Conservation (phyloP, 108 stramenopile genomes). For the Craspedostauros australis region DNA sequence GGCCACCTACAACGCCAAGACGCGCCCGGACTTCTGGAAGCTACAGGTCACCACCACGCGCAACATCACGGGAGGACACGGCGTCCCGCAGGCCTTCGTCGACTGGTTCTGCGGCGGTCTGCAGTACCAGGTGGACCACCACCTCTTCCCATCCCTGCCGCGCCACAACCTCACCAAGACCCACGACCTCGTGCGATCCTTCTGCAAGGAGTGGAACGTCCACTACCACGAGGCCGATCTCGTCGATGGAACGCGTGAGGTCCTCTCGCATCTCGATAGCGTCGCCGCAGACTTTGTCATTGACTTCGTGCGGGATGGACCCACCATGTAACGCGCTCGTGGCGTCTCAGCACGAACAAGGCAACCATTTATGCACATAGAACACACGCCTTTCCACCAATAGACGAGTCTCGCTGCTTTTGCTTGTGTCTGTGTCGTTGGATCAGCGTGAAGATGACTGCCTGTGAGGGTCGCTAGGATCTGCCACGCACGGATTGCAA, state of each 20-base stretch:
- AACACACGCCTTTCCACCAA: too few species aligned
- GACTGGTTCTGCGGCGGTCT: conserved; percentile 99
- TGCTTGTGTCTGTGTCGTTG: too few species aligned
- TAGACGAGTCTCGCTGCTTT: too few species aligned
- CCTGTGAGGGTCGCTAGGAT: too few species aligned
- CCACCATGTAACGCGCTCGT: conserved; percentile 94
- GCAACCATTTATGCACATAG: too few species aligned
- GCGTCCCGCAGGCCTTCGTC: conserved; percentile 90
- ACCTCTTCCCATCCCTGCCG: conserved; percentile 97
- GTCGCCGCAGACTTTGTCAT: conserved; percentile 76
- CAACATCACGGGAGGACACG: conserved; percentile 92
- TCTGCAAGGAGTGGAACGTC: conserved; percentile 97
- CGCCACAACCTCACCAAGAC: conserved; percentile 88
- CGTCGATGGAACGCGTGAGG: conserved; percentile 73
- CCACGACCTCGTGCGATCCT: conserved; percentile 84
- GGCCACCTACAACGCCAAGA: conserved; percentile 92
- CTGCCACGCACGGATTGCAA: too few species aligned
- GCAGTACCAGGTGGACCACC: conserved; percentile 99
- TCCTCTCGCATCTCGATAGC: conserved; percentile 62
- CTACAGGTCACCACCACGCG: conserved; percentile 98
- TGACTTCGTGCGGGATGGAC: conserved; percentile 80
- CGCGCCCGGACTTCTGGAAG: conserved; percentile 98
- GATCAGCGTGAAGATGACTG: too few species aligned
- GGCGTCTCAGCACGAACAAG: too few species aligned
- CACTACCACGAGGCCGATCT: conserved; percentile 88